Evolutionary conservation across 768 basidiomycete species (phyloP).

Genomic region (Boletus eberwhitei): DNA sequence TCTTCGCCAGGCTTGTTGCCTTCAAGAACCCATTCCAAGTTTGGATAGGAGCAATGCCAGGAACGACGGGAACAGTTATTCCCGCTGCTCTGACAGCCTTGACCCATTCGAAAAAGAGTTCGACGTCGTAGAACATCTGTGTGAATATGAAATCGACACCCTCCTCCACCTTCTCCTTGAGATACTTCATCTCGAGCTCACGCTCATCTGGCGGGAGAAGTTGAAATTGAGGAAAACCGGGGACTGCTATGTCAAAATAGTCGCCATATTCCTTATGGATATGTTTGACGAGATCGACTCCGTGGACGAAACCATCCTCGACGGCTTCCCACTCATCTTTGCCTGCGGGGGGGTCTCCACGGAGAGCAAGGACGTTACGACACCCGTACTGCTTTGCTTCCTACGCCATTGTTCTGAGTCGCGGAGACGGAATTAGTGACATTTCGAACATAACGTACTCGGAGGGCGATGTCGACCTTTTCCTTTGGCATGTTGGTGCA

Average conservation of each 20-base stretch:
- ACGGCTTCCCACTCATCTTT: slow-evolving; percentile 91
- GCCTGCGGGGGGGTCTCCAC: slow-evolving; percentile 89
- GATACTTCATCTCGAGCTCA: slow-evolving; percentile 73
- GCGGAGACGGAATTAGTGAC: neutral
- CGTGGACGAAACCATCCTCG: slow-evolving; percentile 86
- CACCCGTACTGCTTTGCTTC: slow-evolving; percentile 89
- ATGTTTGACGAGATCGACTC: slow-evolving; percentile 87
- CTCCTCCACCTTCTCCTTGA: slow-evolving; percentile 90
- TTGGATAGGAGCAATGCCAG: slow-evolving; percentile 93
- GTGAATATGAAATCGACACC: slow-evolving; percentile 95
- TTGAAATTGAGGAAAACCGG: slow-evolving; percentile 88
- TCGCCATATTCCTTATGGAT: slow-evolving; percentile 81
- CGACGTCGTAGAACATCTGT: slow-evolving; percentile 96
- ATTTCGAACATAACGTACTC: slow-evolving; percentile 49
- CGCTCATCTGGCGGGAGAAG: slow-evolving; percentile 69
- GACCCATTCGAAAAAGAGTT: slow-evolving; percentile 91
- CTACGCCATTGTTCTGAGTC: slow-evolving; percentile 38
- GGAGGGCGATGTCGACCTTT: slow-evolving; percentile 89
- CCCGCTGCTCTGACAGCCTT: slow-evolving; percentile 77
- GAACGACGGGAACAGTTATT: slow-evolving; percentile 86
- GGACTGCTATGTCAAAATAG: slow-evolving; percentile 93
- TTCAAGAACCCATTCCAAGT: slow-evolving; percentile 94
- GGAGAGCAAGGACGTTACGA: slow-evolving; percentile 87
- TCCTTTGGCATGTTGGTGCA: slow-evolving; percentile 98
- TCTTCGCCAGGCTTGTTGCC: slow-evolving; percentile 76